Percentiles rank a stretch among this genome's conserved stretches.
Evolutionary conservation across 352 stramenopile species (phyloP).

Genomic region (Halophytophthora polymorphica): DNA sequence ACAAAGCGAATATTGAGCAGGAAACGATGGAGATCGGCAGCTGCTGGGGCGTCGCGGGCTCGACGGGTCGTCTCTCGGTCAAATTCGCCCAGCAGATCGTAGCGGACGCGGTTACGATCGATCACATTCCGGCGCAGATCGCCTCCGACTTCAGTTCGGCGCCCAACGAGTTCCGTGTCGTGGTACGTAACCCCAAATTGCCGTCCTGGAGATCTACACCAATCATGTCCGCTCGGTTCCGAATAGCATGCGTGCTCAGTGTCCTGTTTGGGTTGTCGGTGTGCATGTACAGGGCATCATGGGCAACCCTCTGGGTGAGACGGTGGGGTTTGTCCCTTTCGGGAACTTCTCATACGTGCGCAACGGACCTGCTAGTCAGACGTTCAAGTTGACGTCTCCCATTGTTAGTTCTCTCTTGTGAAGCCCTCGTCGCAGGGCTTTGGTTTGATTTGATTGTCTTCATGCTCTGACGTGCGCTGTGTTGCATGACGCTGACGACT

Average conservation of each 20-base stretch:
- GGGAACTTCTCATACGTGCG: slow-evolving; percentile 74
- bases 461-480: not conserved
- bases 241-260: slow-evolving; percentile 1
- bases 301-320: slow-evolving; percentile 34
- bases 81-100: slow-evolving; percentile 68
- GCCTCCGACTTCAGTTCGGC: slow-evolving; percentile 71
- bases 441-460: too few relatives aligned
- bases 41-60: slow-evolving; percentile 69
- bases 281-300: slow-evolving; percentile 36
- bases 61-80: slow-evolving; percentile 65
- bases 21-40: slow-evolving; percentile 84
- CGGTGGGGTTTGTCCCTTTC: slow-evolving; percentile 53
- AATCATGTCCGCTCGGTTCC: not conserved
- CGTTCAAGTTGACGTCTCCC: slow-evolving; percentile 53
- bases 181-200: slow-evolving; percentile 26
- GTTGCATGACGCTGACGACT: not conserved
- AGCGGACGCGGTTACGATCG: slow-evolving; percentile 64
- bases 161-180: slow-evolving; percentile 57
- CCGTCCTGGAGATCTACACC: not conserved
- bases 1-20: slow-evolving; percentile 17
- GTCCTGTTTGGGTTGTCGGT: slow-evolving; percentile 7
- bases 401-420: slow-evolving; percentile 26
- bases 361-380: slow-evolving; percentile 52
- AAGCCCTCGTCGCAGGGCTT: not conserved
- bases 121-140: slow-evolving; percentile 74